phyloP scores from a whole-genome alignment of 2,329 filamentous ascomycete genomes.

The Colletotrichum costaricense region DNA sequence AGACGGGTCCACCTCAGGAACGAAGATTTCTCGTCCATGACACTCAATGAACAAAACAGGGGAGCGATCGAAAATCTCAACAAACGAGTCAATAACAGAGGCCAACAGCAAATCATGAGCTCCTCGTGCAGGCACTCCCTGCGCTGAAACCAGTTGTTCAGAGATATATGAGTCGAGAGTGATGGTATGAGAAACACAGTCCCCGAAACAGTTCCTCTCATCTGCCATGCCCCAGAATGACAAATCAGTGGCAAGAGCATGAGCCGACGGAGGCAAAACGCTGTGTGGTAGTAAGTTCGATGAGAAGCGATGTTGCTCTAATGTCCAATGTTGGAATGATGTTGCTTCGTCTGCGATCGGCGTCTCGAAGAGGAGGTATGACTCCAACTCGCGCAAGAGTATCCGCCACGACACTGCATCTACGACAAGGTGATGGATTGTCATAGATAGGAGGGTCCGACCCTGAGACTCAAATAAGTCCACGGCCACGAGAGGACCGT shows the following conservation, averaged over 20 bases:
- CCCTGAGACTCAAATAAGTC: slow-evolving; percentile 6
- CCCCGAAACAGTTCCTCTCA: slow-evolving; percentile 36
- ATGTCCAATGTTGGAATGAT: slow-evolving; percentile 4
- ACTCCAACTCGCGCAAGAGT: slow-evolving; percentile 56
- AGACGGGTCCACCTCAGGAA: slow-evolving; percentile 46
- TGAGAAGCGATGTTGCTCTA: not conserved
- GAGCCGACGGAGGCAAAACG: not conserved
- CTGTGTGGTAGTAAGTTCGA: not conserved
- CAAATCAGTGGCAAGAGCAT: slow-evolving; percentile 37
- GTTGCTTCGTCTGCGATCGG: not conserved
- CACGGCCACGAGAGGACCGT: not conserved
- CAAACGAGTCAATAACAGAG: slow-evolving; percentile 48
- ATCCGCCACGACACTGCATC: slow-evolving; percentile 59
- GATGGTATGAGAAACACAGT: slow-evolving; percentile 40
- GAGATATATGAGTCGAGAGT: slow-evolving; percentile 43
- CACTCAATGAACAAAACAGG: slow-evolving; percentile 54
- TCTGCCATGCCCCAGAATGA: slow-evolving; percentile 42
- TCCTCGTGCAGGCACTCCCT: slow-evolving; percentile 46
- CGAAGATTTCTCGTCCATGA: slow-evolving; percentile 54
- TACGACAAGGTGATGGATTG: slow-evolving; percentile 51
- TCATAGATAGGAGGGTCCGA: slow-evolving; percentile 43
- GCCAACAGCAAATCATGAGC: slow-evolving; percentile 53
- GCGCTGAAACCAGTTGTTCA: slow-evolving; percentile 36
- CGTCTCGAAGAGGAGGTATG: slow-evolving; percentile 39
- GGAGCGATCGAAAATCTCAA: slow-evolving; percentile 44